phyloP scores from a whole-genome alignment of 805 yeast genomes.

The Yamadazyma tumulicola region DNA sequence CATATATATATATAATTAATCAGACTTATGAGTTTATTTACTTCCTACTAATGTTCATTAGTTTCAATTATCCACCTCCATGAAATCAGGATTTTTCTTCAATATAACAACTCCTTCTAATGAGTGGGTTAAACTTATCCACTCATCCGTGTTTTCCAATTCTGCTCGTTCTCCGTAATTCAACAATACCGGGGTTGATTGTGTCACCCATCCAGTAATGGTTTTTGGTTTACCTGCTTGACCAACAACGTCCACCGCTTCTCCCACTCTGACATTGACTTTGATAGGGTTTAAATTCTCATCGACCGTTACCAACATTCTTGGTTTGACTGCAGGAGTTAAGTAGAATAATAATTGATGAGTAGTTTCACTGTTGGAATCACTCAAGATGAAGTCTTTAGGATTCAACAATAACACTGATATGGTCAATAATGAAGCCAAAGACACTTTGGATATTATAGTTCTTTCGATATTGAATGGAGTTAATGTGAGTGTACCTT shows the following conservation, averaged over 20 bases:
- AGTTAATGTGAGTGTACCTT: conserved; percentile 86
- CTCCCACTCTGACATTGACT: conserved; percentile 97
- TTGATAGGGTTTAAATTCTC: conserved; percentile 87
- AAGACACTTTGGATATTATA: conserved; percentile 79
- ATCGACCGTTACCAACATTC: conserved; percentile 89
- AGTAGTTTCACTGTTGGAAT: conserved; percentile 43
- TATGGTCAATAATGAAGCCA: conserved; percentile 85
- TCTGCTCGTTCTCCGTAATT: conserved; percentile 97
- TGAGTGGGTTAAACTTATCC: conserved; percentile 72
- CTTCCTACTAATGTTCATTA: too few relatives aligned
- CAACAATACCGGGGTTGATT: conserved; percentile 91
- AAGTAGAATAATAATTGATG: conserved; percentile 84
- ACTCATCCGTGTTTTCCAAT: conserved; percentile 84
- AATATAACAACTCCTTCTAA: conserved; percentile 93
- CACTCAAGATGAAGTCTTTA: conserved; percentile 69
- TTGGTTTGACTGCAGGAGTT: conserved; percentile 86
- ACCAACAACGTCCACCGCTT: conserved; percentile 97
- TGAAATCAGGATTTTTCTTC: conserved; percentile 83
- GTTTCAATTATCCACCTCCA: conserved; percentile 52
- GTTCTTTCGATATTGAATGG: conserved; percentile 89
- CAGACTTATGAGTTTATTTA: too few relatives aligned
- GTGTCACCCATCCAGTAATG: conserved; percentile 99
- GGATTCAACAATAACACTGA: conserved; percentile 85
- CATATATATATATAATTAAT: too few relatives aligned
- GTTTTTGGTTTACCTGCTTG: conserved; percentile 99